phyloP scores from a whole-genome alignment of 305 asterid species.

The Galium porrigens region DNA sequence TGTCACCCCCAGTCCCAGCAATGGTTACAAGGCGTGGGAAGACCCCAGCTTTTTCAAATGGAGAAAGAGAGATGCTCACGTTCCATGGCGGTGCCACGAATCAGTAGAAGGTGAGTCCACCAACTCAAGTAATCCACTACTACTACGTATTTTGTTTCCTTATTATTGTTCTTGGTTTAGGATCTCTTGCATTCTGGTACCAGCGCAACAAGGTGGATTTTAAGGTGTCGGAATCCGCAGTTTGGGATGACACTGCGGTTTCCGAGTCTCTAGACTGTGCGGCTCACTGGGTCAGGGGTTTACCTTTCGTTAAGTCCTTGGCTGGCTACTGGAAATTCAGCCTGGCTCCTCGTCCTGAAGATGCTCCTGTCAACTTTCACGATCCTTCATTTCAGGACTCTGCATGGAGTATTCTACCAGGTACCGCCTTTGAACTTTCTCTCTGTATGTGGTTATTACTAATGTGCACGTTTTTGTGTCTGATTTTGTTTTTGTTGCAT shows the following conservation, averaged over 20 bases:
- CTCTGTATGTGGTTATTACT: neutral
- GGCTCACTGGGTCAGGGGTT: slow-evolving; percentile 60
- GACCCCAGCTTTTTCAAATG: slow-evolving; percentile 86
- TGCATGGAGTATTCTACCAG: slow-evolving; percentile 68
- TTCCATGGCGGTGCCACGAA: slow-evolving; percentile 76
- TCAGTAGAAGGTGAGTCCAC: slow-evolving; percentile 59
- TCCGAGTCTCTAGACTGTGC: slow-evolving; percentile 73
- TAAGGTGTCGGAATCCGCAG: slow-evolving; percentile 47
- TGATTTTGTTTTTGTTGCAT: slow-evolving; percentile 20
- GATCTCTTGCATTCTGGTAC: slow-evolving; percentile 76
- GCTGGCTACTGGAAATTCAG: slow-evolving; percentile 74
- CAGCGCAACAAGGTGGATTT: slow-evolving; percentile 66
- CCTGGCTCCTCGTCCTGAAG: slow-evolving; percentile 48
- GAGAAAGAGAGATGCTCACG: slow-evolving; percentile 89
- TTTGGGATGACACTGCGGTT: slow-evolving; percentile 84
- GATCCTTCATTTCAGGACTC: slow-evolving; percentile 57
- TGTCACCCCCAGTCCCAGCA: slow-evolving; percentile 43
- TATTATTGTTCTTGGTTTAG: slow-evolving; percentile 22
- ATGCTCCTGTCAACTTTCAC: slow-evolving; percentile 45
- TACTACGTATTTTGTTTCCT: neutral
- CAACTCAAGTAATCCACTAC: neutral
- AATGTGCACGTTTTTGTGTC: neutral
- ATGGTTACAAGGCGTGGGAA: slow-evolving; percentile 66
- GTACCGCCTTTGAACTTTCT: slow-evolving; percentile 18
- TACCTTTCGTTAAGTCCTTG: slow-evolving; percentile 73